Evolutionary conservation across 352 stramenopile species (phyloP).

Genomic region (Vaucheria bursata): DNA sequence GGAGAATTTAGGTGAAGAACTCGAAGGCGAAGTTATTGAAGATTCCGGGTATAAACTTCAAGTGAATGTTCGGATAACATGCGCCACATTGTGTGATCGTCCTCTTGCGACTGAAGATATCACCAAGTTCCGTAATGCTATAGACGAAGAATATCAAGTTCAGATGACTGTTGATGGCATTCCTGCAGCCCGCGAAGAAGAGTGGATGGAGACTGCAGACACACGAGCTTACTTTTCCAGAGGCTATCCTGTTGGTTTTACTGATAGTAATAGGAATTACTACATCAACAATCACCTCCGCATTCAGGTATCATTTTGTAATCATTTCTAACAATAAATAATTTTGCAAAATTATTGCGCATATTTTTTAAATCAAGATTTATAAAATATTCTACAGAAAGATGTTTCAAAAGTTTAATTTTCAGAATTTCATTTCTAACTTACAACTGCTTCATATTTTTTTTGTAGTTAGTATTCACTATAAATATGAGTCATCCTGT

Average conservation of each 20-base stretch:
- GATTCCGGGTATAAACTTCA: constrained; percentile 82
- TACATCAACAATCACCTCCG: constrained; percentile 39
- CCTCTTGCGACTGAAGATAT: not conserved
- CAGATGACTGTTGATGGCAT: constrained; percentile 80
- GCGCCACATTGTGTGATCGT: constrained; percentile 25
- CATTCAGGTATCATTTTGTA: not conserved
- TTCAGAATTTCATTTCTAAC: too few species aligned
- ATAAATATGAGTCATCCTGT: too few species aligned
- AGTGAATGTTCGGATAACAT: constrained; percentile 57
- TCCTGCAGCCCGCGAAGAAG: constrained; percentile 47
- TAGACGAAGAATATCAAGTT: constrained; percentile 52
- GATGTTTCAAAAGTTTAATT: too few species aligned
- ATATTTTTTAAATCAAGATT: too few species aligned
- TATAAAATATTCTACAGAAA: too few species aligned
- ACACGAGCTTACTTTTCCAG: not conserved
- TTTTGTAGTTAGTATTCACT: too few species aligned
- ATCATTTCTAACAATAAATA: constrained; percentile 12
- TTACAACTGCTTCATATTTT: too few species aligned
- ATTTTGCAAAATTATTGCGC: too few species aligned
- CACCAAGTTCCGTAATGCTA: constrained; percentile 48
- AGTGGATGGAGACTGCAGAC: not conserved
- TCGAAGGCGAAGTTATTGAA: constrained; percentile 86
- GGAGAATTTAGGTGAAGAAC: constrained; percentile 84
- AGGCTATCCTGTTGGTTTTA: constrained; percentile 27
- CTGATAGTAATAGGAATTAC: not conserved